Base-by-base conservation (phyloP, 2,329 filamentous ascomycete genomes). In the Chaetomium sp. region DNA sequence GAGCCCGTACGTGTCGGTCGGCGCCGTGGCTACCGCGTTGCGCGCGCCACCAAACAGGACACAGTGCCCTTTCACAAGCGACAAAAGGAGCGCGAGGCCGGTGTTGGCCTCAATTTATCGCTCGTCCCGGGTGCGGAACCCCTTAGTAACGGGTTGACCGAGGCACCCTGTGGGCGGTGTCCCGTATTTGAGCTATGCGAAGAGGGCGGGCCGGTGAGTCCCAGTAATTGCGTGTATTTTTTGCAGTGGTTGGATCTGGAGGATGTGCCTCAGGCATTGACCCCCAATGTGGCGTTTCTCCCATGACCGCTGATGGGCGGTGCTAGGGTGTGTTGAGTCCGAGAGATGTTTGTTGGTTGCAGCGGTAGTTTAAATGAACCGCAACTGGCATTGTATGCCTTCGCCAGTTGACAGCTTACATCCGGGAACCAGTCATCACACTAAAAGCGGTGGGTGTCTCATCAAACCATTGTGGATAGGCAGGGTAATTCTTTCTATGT, bases 171-270 rank as follows among this genome's bases (percentile, higher is more conserved):
- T 70, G 91, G 92, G 1, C 80, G 84, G 54, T 99, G 94, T 70
- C 94, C 94, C 0, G 92, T 96, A 2, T 96, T 96, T 69, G 87
- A 94, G 56, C 79, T 97, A 1, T 99, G 94, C 69, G 87, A 89
- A 62, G 89, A 95, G 58, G 91, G 90, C 6, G 92, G 92, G 0
- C 89, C 91, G 0, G 90, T 99, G 27, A 95, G 87, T 65, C 89
- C 92, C 0, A 87, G 84, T 61, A 95, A 87, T 50, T 99, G 94
- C 71, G 87, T 90, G 53, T 99, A 99, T 68, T 96, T 95, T 67
- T 81, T 88, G 60, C 81, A 85, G 52, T 99, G 94, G 94, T 72
- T 96, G 46, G 79, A 75, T 0, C 65, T 74, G 61, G 73, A 77
- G 64, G 70, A 56, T 35, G 27, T 33, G 36, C 32, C 52, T 48